A percentile compares a stretch with the other conserved stretches of the same genome.
phyloP scores from a whole-genome alignment of 495 filamentous ascomycete species.

The Parmelia sp. region DNA sequence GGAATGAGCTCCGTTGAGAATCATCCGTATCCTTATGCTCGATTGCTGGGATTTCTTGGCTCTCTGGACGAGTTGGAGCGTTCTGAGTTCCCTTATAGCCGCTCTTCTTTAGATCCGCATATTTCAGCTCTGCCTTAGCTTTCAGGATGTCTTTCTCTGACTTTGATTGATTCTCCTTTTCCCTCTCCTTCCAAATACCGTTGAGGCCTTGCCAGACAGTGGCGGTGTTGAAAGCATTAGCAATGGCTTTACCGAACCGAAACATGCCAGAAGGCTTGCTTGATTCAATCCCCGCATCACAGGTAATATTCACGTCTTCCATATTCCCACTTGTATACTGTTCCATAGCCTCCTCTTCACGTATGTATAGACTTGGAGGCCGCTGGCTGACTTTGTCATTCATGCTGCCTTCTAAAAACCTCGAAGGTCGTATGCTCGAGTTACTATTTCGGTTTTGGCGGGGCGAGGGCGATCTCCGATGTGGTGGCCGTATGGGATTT shows the following conservation, averaged over 20 bases:
- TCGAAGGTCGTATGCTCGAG: slow-evolving; percentile 41
- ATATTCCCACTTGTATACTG: slow-evolving; percentile 14
- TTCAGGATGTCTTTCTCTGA: slow-evolving; percentile 31
- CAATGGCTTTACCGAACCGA: slow-evolving; percentile 53
- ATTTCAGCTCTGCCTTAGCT: slow-evolving; percentile 48
- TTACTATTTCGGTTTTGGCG: slow-evolving; percentile 15
- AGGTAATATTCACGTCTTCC: slow-evolving; percentile 8
- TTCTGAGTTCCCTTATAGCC: slow-evolving; percentile 46
- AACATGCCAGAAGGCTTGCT: slow-evolving; percentile 45
- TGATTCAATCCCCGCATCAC: slow-evolving; percentile 23
- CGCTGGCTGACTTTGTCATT: slow-evolving; percentile 64
- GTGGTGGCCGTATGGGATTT: slow-evolving; percentile 11
- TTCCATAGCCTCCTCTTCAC: slow-evolving; percentile 36
- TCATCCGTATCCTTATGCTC: slow-evolving; percentile 19
- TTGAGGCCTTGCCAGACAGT: slow-evolving; percentile 40
- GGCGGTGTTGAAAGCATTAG: slow-evolving; percentile 49
- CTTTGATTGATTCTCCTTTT: slow-evolving; percentile 34
- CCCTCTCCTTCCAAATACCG: slow-evolving; percentile 32
- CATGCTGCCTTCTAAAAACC: slow-evolving; percentile 72
- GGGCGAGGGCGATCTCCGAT: slow-evolving; percentile 23
- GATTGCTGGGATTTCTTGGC: slow-evolving; percentile 9
- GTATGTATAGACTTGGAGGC: slow-evolving; percentile 58
- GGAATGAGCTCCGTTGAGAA: slow-evolving; percentile 15
- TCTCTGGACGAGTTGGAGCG: neutral
- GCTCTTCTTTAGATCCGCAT: slow-evolving; percentile 54